Percentiles rank a stretch among this genome's conserved stretches.
phyloP scores from a whole-genome alignment of 805 yeast genomes.

The Pichia kluyveri region DNA sequence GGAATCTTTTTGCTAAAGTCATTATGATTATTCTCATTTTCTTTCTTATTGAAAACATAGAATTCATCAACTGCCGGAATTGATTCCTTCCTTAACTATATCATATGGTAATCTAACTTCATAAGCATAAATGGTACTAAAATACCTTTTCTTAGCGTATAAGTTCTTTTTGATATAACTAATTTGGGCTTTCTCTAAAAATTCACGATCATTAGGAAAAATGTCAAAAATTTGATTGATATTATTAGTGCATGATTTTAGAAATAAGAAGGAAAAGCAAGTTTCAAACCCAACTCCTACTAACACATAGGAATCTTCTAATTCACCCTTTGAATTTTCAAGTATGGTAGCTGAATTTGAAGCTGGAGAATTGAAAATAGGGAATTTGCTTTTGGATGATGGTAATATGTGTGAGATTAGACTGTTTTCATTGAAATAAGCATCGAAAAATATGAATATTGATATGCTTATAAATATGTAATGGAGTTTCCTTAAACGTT shows the following conservation, averaged over 20 bases:
- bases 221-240: not conserved
- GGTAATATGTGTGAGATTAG: too few species aligned
- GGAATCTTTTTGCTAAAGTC: not conserved
- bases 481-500: too few species aligned
- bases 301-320: not conserved
- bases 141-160: not conserved
- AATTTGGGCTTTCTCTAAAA: not conserved
- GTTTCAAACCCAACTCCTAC: not conserved
- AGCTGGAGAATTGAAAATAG: too few species aligned
- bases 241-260: not conserved
- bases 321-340: too few species aligned
- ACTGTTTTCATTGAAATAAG: too few species aligned
- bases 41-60: slow-evolving; percentile 1
- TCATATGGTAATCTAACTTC: slow-evolving; percentile 1
- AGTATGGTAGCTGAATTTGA: too few species aligned
- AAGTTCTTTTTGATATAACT: not conserved
- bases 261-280: slow-evolving; percentile 3
- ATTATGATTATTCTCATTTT: too few species aligned
- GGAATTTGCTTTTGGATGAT: too few species aligned
- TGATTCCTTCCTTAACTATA: not conserved
- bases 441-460: too few species aligned
- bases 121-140: slow-evolving; percentile 2
- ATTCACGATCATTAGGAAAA: not conserved
- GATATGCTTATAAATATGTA: too few species aligned
- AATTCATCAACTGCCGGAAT: not conserved